phyloP scores from a whole-genome alignment of 257 asterid genomes.

The Solanum rostratum region DNA sequence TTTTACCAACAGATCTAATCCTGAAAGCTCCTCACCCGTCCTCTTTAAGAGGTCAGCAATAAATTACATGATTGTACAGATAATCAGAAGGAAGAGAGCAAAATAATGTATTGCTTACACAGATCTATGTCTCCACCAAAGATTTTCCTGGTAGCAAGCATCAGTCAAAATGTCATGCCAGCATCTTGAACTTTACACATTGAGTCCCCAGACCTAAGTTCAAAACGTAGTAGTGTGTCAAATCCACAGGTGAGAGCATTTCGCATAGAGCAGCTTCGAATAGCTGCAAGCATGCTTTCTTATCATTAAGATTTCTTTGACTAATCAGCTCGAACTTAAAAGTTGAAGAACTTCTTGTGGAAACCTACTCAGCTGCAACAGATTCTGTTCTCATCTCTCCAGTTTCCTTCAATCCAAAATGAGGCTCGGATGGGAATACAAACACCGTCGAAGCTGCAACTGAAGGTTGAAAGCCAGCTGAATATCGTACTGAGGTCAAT shows the following conservation, averaged over 20 bases:
- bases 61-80: background rate
- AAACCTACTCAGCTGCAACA: constrained; percentile 15
- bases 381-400: constrained; percentile 9
- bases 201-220: background rate
- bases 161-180: background rate
- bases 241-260: background rate
- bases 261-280: background rate
- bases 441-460: constrained; percentile 50
- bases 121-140: background rate
- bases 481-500: constrained; percentile 54
- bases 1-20: background rate
- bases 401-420: constrained; percentile 16
- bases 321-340: background rate
- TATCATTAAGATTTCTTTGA: background rate
- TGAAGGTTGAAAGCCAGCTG: constrained; percentile 73
- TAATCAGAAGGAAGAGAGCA: background rate
- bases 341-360: background rate
- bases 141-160: background rate
- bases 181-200: background rate
- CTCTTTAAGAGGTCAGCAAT: background rate
- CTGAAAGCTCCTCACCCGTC: background rate
- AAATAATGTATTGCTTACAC: background rate
- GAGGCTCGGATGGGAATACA: constrained; percentile 77
- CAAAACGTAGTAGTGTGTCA: background rate
- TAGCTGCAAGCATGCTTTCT: background rate